These are phyloP conservation scores for Saccharomycopsis sp. DNA, from an alignment of 805 yeast genomes.

Conservation along the genomic window DNA sequence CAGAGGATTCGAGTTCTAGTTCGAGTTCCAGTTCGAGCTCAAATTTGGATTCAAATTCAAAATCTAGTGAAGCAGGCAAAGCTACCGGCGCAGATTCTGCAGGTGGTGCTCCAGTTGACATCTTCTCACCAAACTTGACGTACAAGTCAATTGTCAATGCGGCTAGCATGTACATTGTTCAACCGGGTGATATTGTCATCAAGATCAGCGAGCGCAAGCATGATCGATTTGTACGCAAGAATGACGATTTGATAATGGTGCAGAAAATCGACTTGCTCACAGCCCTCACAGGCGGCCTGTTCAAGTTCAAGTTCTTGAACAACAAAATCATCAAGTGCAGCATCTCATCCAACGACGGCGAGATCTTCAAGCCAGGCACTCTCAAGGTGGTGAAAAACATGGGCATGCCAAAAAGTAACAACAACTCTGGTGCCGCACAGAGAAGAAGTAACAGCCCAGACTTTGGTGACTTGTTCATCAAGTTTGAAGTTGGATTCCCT, in stretches of 20 bases:
- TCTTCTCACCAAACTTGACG: not conserved
- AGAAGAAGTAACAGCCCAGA: not conserved
- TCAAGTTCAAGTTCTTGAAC: constrained; percentile 32
- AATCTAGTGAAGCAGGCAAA: too few relatives aligned
- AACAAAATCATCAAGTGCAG: constrained; percentile 27
- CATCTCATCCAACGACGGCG: constrained; percentile 40
- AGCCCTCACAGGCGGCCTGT: constrained; percentile 48
- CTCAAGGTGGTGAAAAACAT: constrained; percentile 39
- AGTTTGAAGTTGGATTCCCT: constrained; percentile 54
- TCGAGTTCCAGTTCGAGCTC: too few relatives aligned
- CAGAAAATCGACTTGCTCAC: constrained; percentile 42
- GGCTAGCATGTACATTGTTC: constrained; percentile 25
- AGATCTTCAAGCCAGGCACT: constrained; percentile 40
- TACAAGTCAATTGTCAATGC: not conserved
- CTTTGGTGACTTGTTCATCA: constrained; percentile 49
- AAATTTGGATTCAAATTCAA: not conserved
- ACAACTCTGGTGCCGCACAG: constrained; percentile 8
- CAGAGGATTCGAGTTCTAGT: too few relatives aligned
- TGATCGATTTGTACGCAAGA: constrained; percentile 33
- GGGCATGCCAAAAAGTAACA: constrained; percentile 52
- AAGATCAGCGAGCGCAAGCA: constrained; percentile 35
- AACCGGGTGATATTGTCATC: constrained; percentile 60
- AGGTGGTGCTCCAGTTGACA: too few relatives aligned
- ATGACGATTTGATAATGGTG: constrained; percentile 36
- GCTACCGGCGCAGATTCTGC: too few relatives aligned